These are phyloP conservation scores for Solanum piurae DNA, from an alignment of 257 asterid species.

Conservation along the genomic window DNA sequence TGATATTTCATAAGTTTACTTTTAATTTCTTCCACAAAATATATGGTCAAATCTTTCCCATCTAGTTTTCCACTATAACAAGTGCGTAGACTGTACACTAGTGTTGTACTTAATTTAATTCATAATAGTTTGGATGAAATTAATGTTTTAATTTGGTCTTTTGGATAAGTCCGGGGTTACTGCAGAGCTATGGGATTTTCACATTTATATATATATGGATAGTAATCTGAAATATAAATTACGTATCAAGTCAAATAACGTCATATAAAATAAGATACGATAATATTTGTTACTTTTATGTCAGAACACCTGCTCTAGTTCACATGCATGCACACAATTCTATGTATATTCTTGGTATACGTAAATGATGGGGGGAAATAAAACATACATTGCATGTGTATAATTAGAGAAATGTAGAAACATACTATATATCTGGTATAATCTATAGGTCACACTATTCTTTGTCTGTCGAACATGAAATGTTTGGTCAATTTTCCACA, in stretches of 20 bases:
- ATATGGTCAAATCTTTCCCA: not conserved
- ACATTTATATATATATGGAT: not conserved
- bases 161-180: not conserved
- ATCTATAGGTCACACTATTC: not conserved
- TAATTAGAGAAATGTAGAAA: not conserved
- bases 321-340: not conserved
- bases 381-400: not conserved
- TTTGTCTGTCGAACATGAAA: not conserved
- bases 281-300: not conserved
- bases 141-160: too few relatives aligned
- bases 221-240: not conserved
- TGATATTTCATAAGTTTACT: too few relatives aligned
- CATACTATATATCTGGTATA: not conserved
- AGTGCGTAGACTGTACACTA: not conserved
- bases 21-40: not conserved
- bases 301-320: not conserved
- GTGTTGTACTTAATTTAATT: not conserved
- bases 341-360: not conserved
- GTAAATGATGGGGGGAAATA: not conserved
- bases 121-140: not conserved
- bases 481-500: not conserved
- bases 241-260: not conserved
- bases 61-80: not conserved
- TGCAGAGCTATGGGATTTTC: too few relatives aligned
- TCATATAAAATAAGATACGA: too few relatives aligned